These are phyloP conservation scores for Colletotrichum siamense DNA, from an alignment of 2,329 filamentous ascomycete genomes.

Conservation along the genomic window DNA sequence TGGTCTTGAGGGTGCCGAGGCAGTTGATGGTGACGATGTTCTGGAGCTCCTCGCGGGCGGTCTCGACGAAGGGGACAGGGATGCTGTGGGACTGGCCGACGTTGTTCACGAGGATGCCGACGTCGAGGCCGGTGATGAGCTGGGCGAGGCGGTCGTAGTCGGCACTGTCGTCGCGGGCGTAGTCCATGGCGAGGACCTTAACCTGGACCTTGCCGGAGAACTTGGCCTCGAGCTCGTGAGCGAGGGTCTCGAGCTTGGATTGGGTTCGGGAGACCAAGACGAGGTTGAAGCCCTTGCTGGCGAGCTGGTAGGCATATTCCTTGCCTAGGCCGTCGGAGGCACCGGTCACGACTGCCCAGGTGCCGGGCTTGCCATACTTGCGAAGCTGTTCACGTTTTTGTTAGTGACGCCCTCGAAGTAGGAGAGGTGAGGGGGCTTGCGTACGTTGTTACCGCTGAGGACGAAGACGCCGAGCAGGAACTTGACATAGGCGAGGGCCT, in stretches of 20 bases:
- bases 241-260: conserved; percentile 83
- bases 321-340: conserved; percentile 97
- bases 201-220: conserved; percentile 70
- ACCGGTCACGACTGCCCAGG: conserved; percentile 93
- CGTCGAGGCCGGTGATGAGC: conserved; percentile 74
- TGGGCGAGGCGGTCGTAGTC: conserved; percentile 80
- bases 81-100: conserved; percentile 95
- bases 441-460: conserved; percentile 66
- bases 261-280: conserved; percentile 95
- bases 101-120: conserved; percentile 94
- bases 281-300: conserved; percentile 91
- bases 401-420: conserved; percentile 10
- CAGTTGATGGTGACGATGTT: conserved; percentile 97
- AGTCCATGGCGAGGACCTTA: conserved; percentile 91
- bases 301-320: conserved; percentile 91
- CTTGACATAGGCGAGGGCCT: conserved; percentile 62
- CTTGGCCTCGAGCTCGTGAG: conserved; percentile 75
- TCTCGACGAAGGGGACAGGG: conserved; percentile 86
- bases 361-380: conserved; percentile 89
- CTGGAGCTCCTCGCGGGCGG: conserved; percentile 78
- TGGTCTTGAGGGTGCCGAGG: conserved; percentile 85
- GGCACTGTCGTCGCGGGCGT: conserved; percentile 75
- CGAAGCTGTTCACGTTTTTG: conserved; percentile 65
- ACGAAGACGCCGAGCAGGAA: conserved; percentile 74
- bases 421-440: conserved; percentile 26